A percentile compares a stretch with the other conserved stretches of the same genome.
These are phyloP conservation scores for Infundibulicybe gibba DNA, from an alignment of 768 basidiomycete genomes.

Conservation along the genomic window DNA sequence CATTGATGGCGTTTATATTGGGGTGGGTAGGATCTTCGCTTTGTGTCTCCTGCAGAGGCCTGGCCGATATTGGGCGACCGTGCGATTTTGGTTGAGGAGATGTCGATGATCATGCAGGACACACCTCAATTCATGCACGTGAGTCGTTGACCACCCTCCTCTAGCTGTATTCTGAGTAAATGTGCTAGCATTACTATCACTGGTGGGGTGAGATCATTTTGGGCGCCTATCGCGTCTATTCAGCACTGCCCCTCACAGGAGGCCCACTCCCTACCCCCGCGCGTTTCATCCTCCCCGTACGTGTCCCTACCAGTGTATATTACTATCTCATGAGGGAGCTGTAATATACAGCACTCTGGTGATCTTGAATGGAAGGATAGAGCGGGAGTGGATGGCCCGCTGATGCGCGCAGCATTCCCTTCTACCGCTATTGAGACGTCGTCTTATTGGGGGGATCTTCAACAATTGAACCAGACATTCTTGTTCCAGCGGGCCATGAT, in stretches of 20 bases:
- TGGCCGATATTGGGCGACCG: conserved; percentile 10
- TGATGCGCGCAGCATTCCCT: conserved; percentile 67
- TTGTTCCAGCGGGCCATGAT: conserved; percentile 61
- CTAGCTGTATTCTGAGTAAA: not conserved
- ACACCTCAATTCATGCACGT: conserved; percentile 19
- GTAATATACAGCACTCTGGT: conserved; percentile 14
- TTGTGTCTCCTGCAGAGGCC: conserved; percentile 12
- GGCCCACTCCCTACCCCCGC: conserved; percentile 7
- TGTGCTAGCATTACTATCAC: conserved; percentile 17
- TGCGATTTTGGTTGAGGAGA: conserved; percentile 11
- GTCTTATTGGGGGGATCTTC: conserved; percentile 62
- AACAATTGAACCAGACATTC: conserved; percentile 39
- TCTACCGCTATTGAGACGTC: conserved; percentile 50
- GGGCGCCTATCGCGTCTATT: conserved; percentile 18
- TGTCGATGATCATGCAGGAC: conserved; percentile 16
- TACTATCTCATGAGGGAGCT: not conserved
- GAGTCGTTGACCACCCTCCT: not conserved
- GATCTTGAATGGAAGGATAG: conserved; percentile 52
- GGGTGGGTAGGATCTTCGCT: conserved; percentile 13
- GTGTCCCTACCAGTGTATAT: not conserved
- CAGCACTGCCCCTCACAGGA: conserved; percentile 3
- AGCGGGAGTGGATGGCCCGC: conserved; percentile 56
- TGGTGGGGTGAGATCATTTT: conserved; percentile 24
- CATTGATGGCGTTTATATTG: not conserved
- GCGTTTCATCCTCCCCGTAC: conserved; percentile 19